Evolutionary conservation across 1,284 basidiomycete genomes (phyloP).

Genomic region (Ustilago shanxiensis): DNA sequence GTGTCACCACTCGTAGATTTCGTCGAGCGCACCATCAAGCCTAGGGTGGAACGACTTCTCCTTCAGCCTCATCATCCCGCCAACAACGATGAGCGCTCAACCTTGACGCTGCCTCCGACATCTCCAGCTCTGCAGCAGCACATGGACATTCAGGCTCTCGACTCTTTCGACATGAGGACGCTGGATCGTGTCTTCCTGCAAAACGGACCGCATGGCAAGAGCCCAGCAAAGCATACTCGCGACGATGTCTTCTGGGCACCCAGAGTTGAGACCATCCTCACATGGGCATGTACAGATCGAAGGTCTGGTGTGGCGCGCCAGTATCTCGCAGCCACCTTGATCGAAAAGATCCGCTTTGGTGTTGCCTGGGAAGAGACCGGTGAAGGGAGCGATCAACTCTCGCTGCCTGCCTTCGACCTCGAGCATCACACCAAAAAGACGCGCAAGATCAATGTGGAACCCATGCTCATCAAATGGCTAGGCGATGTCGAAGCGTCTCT

Average conservation of each 20-base stretch:
- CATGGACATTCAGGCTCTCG: constrained; percentile 39
- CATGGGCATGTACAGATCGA: constrained; percentile 85
- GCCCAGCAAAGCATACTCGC: constrained; percentile 18
- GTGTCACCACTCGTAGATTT: constrained; percentile 6
- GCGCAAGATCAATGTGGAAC: constrained; percentile 69
- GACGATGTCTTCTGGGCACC: constrained; percentile 38
- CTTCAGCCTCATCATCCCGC: not conserved
- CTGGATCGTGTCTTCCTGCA: constrained; percentile 44
- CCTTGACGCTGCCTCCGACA: not conserved
- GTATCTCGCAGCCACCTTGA: constrained; percentile 82
- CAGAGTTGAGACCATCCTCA: constrained; percentile 77
- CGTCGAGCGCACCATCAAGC: constrained; percentile 26
- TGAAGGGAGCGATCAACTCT: constrained; percentile 39
- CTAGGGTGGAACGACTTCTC: constrained; percentile 34
- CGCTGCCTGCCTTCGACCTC: constrained; percentile 36
- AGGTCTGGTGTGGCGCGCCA: constrained; percentile 78
- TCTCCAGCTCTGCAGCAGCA: constrained; percentile 24
- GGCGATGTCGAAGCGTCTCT: constrained; percentile 68
- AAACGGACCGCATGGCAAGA: not conserved
- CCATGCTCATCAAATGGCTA: constrained; percentile 83
- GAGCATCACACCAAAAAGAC: constrained; percentile 39
- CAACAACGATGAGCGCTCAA: not conserved
- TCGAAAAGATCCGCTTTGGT: constrained; percentile 76
- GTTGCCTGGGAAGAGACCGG: constrained; percentile 44
- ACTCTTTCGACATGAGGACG: constrained; percentile 42